Percentiles rank a stretch among this genome's conserved stretches.
Evolutionary conservation across 192 early-diverging fungal genomes (phyloP).

Genomic region (Entophlyctis luteolus): DNA sequence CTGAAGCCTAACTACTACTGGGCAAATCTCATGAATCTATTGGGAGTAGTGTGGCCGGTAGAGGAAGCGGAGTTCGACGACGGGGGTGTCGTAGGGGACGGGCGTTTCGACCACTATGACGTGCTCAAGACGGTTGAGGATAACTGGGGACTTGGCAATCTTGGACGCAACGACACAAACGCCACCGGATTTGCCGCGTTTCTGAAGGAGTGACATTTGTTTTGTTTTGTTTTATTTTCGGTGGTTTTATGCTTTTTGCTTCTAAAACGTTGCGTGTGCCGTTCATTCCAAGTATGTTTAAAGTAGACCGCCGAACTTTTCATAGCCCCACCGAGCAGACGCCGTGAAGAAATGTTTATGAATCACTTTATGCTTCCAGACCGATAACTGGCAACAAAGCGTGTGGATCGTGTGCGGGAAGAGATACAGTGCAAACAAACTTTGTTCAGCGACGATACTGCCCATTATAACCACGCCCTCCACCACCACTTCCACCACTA

Average conservation of each 20-base stretch:
- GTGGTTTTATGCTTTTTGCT: too few species aligned
- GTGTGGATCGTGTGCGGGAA: too few species aligned
- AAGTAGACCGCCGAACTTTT: too few species aligned
- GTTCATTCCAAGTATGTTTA: too few species aligned
- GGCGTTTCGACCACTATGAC: constrained; percentile 62
- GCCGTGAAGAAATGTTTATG: too few species aligned
- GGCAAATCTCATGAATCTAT: not conserved
- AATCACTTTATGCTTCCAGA: too few species aligned
- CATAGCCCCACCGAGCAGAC: too few species aligned
- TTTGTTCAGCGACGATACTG: too few species aligned
- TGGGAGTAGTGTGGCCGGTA: not conserved
- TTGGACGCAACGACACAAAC: constrained; percentile 51
- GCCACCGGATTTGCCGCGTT: not conserved
- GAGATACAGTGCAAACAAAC: too few species aligned
- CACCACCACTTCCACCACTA: not conserved
- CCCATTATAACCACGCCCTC: not conserved
- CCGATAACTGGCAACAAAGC: too few species aligned
- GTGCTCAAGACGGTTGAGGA: constrained; percentile 55
- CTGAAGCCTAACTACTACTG: not conserved
- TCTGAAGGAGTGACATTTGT: not conserved
- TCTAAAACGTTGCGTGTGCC: too few species aligned
- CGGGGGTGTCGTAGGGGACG: constrained; percentile 39
- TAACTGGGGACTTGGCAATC: constrained; percentile 57
- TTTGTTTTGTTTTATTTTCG: not conserved
- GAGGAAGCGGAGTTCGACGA: not conserved